These are phyloP conservation scores for Rhizopus stolonifer DNA, from an alignment of 371 early-diverging fungal genomes.

Conservation along the genomic window DNA sequence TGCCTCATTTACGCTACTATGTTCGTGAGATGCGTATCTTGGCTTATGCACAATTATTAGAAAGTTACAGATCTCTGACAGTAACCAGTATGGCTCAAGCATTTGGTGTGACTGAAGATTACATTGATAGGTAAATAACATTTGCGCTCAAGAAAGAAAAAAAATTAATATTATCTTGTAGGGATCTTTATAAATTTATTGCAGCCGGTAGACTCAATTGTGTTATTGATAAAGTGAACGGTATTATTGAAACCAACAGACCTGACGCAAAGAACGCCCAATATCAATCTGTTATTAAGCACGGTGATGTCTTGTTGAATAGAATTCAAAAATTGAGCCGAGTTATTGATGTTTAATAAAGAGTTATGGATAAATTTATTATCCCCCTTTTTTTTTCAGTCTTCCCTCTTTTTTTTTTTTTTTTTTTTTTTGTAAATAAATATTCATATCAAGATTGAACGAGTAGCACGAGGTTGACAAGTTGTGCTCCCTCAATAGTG, in stretches of 20 bases:
- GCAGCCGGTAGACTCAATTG: constrained; percentile 96
- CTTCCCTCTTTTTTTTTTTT: background rate
- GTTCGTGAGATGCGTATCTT: constrained; percentile 98
- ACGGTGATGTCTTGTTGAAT: constrained; percentile 94
- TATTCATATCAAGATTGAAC: background rate
- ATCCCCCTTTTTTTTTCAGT: no score
- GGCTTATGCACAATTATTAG: constrained; percentile 96
- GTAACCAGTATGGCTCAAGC: constrained; percentile 95
- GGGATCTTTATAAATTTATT: constrained; percentile 95
- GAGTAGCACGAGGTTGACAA: constrained; percentile 2
- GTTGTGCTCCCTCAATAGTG: background rate
- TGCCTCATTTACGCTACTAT: constrained; percentile 86
- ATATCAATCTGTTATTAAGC: constrained; percentile 94
- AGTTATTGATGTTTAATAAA: constrained; percentile 74
- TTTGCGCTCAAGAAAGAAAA: no score
- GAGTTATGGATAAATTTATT: background rate
- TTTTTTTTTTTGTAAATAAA: background rate
- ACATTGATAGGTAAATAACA: constrained; percentile 91
- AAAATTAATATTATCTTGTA: no score
- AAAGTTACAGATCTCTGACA: constrained; percentile 95
- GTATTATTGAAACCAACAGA: constrained; percentile 95
- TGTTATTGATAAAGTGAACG: constrained; percentile 98
- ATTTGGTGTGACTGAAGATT: constrained; percentile 96
- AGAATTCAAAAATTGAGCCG: constrained; percentile 95
- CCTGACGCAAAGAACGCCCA: constrained; percentile 96